phyloP scores from a whole-genome alignment of 345 rosid species.

The Melastoma malabathricum region DNA sequence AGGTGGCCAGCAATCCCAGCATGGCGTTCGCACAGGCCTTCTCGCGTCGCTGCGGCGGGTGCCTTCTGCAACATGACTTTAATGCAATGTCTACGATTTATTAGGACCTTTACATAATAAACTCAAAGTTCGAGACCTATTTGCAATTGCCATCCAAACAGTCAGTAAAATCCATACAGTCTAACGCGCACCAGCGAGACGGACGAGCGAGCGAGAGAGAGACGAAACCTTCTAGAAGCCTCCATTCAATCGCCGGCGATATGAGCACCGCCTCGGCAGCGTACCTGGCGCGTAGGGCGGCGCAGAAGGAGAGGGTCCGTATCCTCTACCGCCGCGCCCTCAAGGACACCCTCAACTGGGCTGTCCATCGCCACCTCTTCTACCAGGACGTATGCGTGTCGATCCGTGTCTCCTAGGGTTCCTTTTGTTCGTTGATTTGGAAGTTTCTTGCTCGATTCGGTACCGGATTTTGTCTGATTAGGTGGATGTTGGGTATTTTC shows the following conservation, averaged over 20 bases:
- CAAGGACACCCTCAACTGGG: slow-evolving; percentile 91
- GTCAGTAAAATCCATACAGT: not conserved
- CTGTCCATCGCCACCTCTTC: slow-evolving; percentile 93
- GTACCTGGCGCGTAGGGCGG: slow-evolving; percentile 72
- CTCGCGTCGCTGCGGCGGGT: no score
- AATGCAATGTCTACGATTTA: no score
- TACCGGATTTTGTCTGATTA: not conserved
- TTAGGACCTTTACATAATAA: no score
- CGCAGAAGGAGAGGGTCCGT: slow-evolving; percentile 80
- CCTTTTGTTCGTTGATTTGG: slow-evolving; percentile 6
- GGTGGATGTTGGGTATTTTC: not conserved
- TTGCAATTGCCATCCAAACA: no score
- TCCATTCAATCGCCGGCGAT: slow-evolving; percentile 3
- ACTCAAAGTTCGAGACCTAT: no score
- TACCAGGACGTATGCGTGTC: slow-evolving; percentile 47
- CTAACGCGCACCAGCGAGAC: slow-evolving; percentile 5
- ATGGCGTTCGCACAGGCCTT: no score
- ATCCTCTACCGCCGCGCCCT: slow-evolving; percentile 94
- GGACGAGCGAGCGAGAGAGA: no score
- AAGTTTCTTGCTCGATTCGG: not conserved
- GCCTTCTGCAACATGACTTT: no score
- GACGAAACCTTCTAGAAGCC: slow-evolving; percentile 2
- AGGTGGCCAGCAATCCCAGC: no score
- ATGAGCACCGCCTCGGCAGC: slow-evolving; percentile 67
- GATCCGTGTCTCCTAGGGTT: slow-evolving; percentile 1